These are phyloP conservation scores for Neospermospora avenae DNA, from an alignment of 2,329 filamentous ascomycete genomes.

Conservation along the genomic window DNA sequence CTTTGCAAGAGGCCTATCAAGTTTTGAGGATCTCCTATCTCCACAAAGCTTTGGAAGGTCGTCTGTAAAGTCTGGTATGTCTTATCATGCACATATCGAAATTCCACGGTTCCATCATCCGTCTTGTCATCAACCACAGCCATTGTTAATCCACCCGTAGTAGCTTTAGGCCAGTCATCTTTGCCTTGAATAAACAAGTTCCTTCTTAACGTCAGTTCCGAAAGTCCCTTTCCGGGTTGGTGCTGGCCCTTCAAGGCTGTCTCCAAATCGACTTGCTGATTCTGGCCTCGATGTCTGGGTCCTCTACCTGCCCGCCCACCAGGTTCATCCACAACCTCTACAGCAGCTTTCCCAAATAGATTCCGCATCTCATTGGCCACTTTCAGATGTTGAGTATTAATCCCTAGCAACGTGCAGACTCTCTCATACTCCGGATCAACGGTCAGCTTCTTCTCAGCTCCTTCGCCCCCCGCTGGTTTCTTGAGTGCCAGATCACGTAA, in stretches of 20 bases:
- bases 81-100: constrained; percentile 71
- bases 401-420: constrained; percentile 51
- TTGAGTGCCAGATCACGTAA: constrained; percentile 55
- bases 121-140: constrained; percentile 48
- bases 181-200: constrained; percentile 70
- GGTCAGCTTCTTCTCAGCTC: constrained; percentile 18
- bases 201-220: constrained; percentile 55
- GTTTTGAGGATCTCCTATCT: constrained; percentile 76
- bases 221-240: constrained; percentile 51
- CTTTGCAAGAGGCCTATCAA: constrained; percentile 72
- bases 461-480: constrained; percentile 5
- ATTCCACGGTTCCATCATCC: constrained; percentile 62
- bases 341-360: constrained; percentile 62
- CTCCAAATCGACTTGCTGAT: constrained; percentile 42
- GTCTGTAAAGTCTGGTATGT: constrained; percentile 72
- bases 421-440: constrained; percentile 42
- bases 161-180: constrained; percentile 65
- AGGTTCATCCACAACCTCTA: constrained; percentile 54
- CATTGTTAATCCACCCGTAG: constrained; percentile 83
- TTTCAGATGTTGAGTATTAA: constrained; percentile 74
- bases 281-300: constrained; percentile 40
- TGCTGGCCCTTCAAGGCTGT: constrained; percentile 41
- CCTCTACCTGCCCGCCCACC: constrained; percentile 39
- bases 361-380: constrained; percentile 87
- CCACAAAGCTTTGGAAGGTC: constrained; percentile 76